Base-by-base conservation (phyloP, 2,329 filamentous ascomycete genomes). In the Colletotrichum spinosum region DNA sequence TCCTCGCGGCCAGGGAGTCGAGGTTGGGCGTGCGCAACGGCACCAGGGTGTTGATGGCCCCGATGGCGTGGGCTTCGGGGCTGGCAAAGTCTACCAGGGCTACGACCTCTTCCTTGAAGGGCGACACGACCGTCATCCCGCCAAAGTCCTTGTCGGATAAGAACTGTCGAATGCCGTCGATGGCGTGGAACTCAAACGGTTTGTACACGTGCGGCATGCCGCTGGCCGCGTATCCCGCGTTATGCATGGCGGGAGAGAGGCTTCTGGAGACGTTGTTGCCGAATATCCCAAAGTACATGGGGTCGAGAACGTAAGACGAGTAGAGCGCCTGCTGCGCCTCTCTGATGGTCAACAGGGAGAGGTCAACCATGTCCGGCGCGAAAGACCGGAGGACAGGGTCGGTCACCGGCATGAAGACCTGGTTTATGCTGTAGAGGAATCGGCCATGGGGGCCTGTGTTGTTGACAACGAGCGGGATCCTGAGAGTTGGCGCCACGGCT, bases 221-320 rank as follows among this genome's bases (percentile, higher is more conserved):
- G 68, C 88, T 90, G 1, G 83, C 84, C 55, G 83, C 80, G 61
- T 91, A 88, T 0, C 90, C 91, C 4, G 89, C 83, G 59, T 89
- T 92, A 74, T 94, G 91, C 90, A 94, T 93, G 7, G 89, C 88
- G 1, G 92, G 91, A 0, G 91, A 93, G 60, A 93, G 75, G 72
- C 89, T 92, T 77, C 91, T 92, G 56, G 84, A 86, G 8, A 92
- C 87, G 59, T 89, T 89, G 60, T 86, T 88, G 15, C 92, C 91
- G 55, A 93, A 86, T 41, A 93, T 89, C 69, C 90, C 91, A 63
- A 92, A 88, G 50, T 89, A 87, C 81, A 93, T 87, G 0, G 88
- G 83, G 42, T 93, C 89, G 55, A 88, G 85, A 1, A 90, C 81
- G 61, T 90, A 91, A 1, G 86, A 88, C 3, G 88, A 82, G 70